Percentiles rank a stretch among this genome's conserved stretches.
These are phyloP conservation scores for Ceriops tagal DNA, from an alignment of 345 rosid genomes.

Conservation along the genomic window DNA sequence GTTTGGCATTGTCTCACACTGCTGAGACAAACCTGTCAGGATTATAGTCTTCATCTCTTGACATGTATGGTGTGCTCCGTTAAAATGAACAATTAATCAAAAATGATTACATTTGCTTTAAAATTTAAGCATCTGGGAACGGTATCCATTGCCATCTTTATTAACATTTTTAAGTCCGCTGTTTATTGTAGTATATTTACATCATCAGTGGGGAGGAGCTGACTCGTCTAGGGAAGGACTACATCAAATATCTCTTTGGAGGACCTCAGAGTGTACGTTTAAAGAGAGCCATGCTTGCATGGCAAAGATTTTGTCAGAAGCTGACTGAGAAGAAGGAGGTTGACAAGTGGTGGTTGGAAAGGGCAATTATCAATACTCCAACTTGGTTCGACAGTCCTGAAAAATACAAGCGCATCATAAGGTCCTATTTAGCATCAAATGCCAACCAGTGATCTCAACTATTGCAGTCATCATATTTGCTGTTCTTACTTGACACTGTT, in stretches of 20 bases:
- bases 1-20: no score
- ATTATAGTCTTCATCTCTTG: no score
- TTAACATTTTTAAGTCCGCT: background rate
- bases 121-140: background rate
- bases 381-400: constrained; percentile 66
- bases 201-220: constrained; percentile 70
- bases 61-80: no score
- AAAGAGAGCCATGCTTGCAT: constrained; percentile 43
- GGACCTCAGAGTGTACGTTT: constrained; percentile 61
- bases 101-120: background rate
- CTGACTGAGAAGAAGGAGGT: constrained; percentile 33
- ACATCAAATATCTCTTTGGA: constrained; percentile 48
- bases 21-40: no score
- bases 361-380: constrained; percentile 58
- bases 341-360: constrained; percentile 61
- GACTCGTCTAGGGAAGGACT: constrained; percentile 60
- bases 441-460: constrained; percentile 5
- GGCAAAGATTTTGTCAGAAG: constrained; percentile 33
- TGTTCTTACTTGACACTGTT: no score
- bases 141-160: background rate
- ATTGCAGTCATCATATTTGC: no score
- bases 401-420: constrained; percentile 43
- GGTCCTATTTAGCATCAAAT: constrained; percentile 19
- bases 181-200: constrained; percentile 52
- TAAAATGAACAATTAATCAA: no score